These are phyloP conservation scores for Coniochaeta sp. DNA, from an alignment of 2,329 filamentous ascomycete genomes.

Conservation along the genomic window DNA sequence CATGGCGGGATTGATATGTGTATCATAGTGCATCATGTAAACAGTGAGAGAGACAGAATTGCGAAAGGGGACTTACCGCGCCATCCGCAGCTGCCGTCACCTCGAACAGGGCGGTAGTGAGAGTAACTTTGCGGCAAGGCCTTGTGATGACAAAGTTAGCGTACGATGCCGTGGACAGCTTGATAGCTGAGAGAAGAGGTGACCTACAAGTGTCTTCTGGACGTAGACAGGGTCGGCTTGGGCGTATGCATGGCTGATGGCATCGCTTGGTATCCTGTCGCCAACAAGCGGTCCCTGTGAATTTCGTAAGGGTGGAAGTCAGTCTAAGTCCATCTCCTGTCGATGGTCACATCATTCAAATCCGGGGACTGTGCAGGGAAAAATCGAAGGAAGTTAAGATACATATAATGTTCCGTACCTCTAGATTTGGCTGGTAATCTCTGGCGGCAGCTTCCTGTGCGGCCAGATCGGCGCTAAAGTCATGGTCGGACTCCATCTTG, in stretches of 20 bases:
- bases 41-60: slow-evolving; percentile 1
- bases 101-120: slow-evolving; percentile 78
- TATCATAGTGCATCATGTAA: too few species aligned
- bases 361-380: too few species aligned
- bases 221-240: slow-evolving; percentile 80
- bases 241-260: slow-evolving; percentile 79
- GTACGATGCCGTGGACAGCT: background rate
- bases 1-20: too few species aligned
- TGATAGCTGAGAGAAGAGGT: slow-evolving; percentile 1
- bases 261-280: slow-evolving; percentile 66
- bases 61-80: slow-evolving; percentile 61
- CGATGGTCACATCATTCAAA: background rate
- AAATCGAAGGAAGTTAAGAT: background rate
- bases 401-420: slow-evolving; percentile 33
- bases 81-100: slow-evolving; percentile 97
- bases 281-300: slow-evolving; percentile 75
- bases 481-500: slow-evolving; percentile 30
- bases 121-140: slow-evolving; percentile 77
- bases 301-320: background rate
- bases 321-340: background rate
- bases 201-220: slow-evolving; percentile 75
- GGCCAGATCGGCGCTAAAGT: slow-evolving; percentile 34
- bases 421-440: slow-evolving; percentile 49
- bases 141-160: slow-evolving; percentile 33
- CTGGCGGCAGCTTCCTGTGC: slow-evolving; percentile 55